These are phyloP conservation scores for Picea mariana DNA, from an alignment of 83 land plant genomes.

Conservation along the genomic window DNA sequence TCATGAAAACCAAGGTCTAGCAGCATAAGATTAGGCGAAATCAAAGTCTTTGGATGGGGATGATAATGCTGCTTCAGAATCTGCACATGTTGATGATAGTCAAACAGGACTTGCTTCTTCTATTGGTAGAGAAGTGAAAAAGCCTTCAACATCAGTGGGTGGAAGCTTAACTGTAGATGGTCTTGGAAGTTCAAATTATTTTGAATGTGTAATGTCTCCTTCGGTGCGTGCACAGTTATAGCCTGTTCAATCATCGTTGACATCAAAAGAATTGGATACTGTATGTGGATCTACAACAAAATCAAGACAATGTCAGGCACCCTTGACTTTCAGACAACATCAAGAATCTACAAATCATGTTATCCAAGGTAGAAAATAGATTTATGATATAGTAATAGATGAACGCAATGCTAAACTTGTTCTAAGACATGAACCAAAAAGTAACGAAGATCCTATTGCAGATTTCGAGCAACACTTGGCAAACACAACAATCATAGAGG, in stretches of 20 bases:
- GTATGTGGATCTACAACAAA: background rate
- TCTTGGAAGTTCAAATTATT: constrained; percentile 16
- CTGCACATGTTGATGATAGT: constrained; percentile 16
- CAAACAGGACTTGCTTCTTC: constrained; percentile 22
- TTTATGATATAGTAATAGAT: too few relatives aligned
- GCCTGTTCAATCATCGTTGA: constrained; percentile 12
- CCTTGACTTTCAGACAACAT: constrained; percentile 6
- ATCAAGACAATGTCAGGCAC: background rate
- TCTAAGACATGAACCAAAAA: too few relatives aligned
- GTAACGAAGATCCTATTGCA: too few relatives aligned
- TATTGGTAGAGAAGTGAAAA: constrained; percentile 18
- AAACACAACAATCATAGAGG: too few relatives aligned
- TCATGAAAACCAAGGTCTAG: constrained; percentile 20
- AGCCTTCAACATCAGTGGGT: constrained; percentile 14
- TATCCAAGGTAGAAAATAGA: too few relatives aligned
- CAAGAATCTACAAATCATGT: too few relatives aligned
- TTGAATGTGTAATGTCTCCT: constrained; percentile 29
- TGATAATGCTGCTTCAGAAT: constrained; percentile 25
- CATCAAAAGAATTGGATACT: background rate
- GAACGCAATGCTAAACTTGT: too few relatives aligned
- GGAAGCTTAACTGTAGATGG: constrained; percentile 15
- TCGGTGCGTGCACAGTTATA: constrained; percentile 18
- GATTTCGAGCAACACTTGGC: too few relatives aligned
- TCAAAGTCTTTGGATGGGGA: constrained; percentile 29
- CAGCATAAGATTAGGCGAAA: constrained; percentile 21